Base-by-base conservation (phyloP, 306 rosid species). In the Lathyrus tuberosus region DNA sequence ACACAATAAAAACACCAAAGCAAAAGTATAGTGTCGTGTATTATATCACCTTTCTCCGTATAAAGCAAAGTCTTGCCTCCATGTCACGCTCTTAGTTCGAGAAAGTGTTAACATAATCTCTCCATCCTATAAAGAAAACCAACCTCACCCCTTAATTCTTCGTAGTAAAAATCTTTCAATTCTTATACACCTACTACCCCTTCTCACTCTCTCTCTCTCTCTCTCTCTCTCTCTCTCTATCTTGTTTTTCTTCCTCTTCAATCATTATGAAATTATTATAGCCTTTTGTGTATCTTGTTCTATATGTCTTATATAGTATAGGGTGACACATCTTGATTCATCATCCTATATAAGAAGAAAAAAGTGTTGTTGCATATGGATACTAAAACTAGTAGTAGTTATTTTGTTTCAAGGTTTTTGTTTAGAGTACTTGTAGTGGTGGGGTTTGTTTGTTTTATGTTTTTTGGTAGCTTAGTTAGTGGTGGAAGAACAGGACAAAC, bases 81-180 rank as follows among this genome's bases (percentile, higher is more conserved):
- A 77, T 82, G 79, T 83, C 91, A 86, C 82, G 86, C 83, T 89
- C 87, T 9, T 66, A 78, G 71, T 83, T 80, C 88, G 81, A 84
- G 84, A 85, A 85, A 86, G 89, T 78, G 73, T 63, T 80, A 72
- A 72, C 82, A 80, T 85, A 85, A 87, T 84, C 93, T 85, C 81
- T 89, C 96, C 78, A 68, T 76, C 91, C 89, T 89, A 87, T 89
- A 89, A 89, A 89, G 91, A 87, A 82, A 87, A 79, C 90, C 89
- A 79, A 69, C 77, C 82, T 72, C 76, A 49, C 72, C 85, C 85
- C 79, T 61, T 56, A 80, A 70, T 59, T 74, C 82, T 71, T 46
- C 76, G 78, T 66, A 67, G 84, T 75, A 69, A 72, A 75, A 74
- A 72, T 13, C 7, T 7, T 42, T 24, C 65, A n/a, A 8, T 26